A percentile compares a stretch with the other conserved stretches of the same genome.
Evolutionary conservation across 2,329 filamentous ascomycete genomes (phyloP).

Genomic region (Pseudogymnoascus sp.): DNA sequence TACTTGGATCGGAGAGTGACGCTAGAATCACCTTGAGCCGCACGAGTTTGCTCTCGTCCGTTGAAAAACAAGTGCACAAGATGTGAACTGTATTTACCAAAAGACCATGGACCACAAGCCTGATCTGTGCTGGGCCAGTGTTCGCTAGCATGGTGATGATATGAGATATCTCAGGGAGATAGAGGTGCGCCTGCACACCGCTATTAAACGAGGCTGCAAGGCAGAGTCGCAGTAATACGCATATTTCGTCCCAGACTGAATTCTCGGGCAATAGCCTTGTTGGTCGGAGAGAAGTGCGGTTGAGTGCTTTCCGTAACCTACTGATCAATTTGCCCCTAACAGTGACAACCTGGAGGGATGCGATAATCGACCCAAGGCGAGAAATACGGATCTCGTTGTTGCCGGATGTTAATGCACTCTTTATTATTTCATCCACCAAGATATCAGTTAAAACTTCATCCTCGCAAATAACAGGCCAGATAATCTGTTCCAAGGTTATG

Average conservation of each 20-base stretch:
- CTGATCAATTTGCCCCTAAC: constrained; percentile 57
- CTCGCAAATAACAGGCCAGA: constrained; percentile 55
- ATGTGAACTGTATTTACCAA: constrained; percentile 60
- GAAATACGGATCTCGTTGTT: constrained; percentile 49
- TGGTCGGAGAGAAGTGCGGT: constrained; percentile 57
- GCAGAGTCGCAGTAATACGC: constrained; percentile 57
- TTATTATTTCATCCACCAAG: constrained; percentile 58
- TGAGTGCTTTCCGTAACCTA: constrained; percentile 56
- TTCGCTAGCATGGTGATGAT: constrained; percentile 63
- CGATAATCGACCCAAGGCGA: constrained; percentile 52
- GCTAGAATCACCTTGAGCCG: constrained; percentile 45
- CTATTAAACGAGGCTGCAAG: constrained; percentile 59
- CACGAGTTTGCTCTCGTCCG: constrained; percentile 45
- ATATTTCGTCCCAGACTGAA: constrained; percentile 60
- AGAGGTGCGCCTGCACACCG: constrained; percentile 58
- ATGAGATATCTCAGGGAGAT: constrained; percentile 60
- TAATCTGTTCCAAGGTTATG: constrained; percentile 53
- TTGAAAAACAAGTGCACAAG: constrained; percentile 54
- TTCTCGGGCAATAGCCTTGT: constrained; percentile 58
- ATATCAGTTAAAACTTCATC: constrained; percentile 59
- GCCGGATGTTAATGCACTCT: constrained; percentile 46
- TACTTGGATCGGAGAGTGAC: constrained; percentile 49
- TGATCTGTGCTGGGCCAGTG: constrained; percentile 48
- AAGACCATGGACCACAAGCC: constrained; percentile 52
- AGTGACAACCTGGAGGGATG: constrained; percentile 55